Percentiles rank a stretch among this genome's conserved stretches.
These are phyloP conservation scores for Debaryomycetaceae sp. DNA, from an alignment of 1,139 yeast species.

Conservation along the genomic window DNA sequence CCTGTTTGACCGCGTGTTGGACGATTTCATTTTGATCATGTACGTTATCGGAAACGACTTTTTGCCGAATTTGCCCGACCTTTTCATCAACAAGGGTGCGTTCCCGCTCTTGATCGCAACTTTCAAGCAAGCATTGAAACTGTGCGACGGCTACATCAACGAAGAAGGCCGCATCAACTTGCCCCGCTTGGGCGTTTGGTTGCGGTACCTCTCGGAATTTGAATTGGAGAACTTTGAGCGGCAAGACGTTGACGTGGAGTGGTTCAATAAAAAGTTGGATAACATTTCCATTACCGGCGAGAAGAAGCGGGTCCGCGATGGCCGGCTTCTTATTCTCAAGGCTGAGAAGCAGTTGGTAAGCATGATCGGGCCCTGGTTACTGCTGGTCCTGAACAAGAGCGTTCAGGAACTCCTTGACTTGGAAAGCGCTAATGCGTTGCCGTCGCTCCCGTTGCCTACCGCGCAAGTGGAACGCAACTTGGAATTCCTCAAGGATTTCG, in stretches of 20 bases:
- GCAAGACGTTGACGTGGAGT: conserved; percentile 74
- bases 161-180: conserved; percentile 75
- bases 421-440: conserved; percentile 36
- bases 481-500: conserved; percentile 51
- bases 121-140: conserved; percentile 68
- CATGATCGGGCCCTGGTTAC: conserved; percentile 57
- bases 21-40: conserved; percentile 86
- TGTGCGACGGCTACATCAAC: conserved; percentile 76
- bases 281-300: conserved; percentile 68
- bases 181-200: conserved; percentile 61
- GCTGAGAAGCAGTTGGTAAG: conserved; percentile 63
- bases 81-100: conserved; percentile 91
- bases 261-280: conserved; percentile 82
- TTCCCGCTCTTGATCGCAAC: conserved; percentile 82
- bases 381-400: conserved; percentile 25
- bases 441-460: conserved; percentile 35
- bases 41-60: conserved; percentile 97
- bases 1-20: conserved; percentile 80
- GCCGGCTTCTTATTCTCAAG: conserved; percentile 56
- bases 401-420: conserved; percentile 18
- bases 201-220: conserved; percentile 54
- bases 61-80: conserved; percentile 93
- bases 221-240: conserved; percentile 77
- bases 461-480: conserved; percentile 40
- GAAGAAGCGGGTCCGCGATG: conserved; percentile 52